These are phyloP conservation scores for Penstemon newberryi DNA, from an alignment of 257 asterid genomes.

Conservation along the genomic window DNA sequence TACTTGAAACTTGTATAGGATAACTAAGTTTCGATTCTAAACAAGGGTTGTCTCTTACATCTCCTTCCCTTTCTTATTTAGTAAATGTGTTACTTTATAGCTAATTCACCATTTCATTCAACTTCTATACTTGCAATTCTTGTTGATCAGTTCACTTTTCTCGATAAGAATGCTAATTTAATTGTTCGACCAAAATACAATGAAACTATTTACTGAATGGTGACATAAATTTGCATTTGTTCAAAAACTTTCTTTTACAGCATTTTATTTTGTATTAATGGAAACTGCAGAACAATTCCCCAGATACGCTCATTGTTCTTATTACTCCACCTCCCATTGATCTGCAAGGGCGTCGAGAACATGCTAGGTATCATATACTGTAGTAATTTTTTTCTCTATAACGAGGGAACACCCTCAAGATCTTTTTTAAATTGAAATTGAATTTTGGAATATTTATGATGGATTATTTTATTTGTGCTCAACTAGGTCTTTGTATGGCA, in stretches of 20 bases:
- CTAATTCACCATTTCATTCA: too few relatives aligned
- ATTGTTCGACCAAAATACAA: too few relatives aligned
- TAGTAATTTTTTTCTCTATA: not conserved
- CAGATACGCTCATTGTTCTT: conserved; percentile 61
- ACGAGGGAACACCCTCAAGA: not conserved
- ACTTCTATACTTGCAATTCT: too few relatives aligned
- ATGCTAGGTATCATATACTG: conserved; percentile 55
- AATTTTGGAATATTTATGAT: not conserved
- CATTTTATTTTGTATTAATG: conserved; percentile 29
- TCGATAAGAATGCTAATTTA: too few relatives aligned
- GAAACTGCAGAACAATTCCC: conserved; percentile 54
- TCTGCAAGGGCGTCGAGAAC: conserved; percentile 67
- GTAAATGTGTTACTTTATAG: not conserved
- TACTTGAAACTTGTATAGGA: not conserved
- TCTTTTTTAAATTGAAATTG: not conserved
- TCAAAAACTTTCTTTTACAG: conserved; percentile 12
- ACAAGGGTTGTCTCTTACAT: too few relatives aligned
- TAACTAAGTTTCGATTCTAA: not conserved
- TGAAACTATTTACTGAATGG: too few relatives aligned
- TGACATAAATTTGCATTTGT: not conserved
- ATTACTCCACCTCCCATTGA: conserved; percentile 89
- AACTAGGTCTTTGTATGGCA: conserved; percentile 68
- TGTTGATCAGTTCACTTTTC: too few relatives aligned
- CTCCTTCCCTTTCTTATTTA: not conserved
- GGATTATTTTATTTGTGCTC: not conserved